Percentiles rank a stretch among this genome's conserved stretches.
Evolutionary conservation across 768 basidiomycete genomes (phyloP).

Genomic region (Megacollybia marginata): DNA sequence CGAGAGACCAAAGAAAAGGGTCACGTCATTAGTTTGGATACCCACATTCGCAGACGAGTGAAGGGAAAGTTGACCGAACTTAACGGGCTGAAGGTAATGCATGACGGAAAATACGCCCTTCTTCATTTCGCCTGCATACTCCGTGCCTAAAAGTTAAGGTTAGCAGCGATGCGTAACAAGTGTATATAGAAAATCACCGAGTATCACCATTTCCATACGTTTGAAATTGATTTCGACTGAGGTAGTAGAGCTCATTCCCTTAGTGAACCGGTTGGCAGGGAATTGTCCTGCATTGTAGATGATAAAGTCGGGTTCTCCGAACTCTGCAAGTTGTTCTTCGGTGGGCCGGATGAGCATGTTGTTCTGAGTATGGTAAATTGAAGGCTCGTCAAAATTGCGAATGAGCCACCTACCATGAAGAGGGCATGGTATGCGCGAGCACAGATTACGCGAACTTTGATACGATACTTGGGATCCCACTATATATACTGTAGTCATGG

Average conservation of each 20-base stretch:
- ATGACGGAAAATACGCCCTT: no score
- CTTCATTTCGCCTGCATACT: no score
- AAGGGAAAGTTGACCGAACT: constrained; percentile 94
- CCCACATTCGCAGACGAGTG: constrained; percentile 98
- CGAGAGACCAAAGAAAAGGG: constrained; percentile 97
- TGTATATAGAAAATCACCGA: constrained; percentile 49
- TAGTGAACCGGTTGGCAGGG: constrained; percentile 99
- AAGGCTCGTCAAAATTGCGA: constrained; percentile 3
- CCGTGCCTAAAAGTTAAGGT: no score
- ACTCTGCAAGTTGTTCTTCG: constrained; percentile 85
- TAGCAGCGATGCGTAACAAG: no score
- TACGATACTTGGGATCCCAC: constrained; percentile 99
- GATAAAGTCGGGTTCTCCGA: constrained; percentile 98
- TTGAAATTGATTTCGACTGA: constrained; percentile 99
- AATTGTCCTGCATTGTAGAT: constrained; percentile 99
- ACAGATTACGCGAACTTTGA: constrained; percentile 99
- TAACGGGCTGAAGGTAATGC: constrained; percentile 97
- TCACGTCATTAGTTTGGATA: constrained; percentile 81
- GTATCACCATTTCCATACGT: constrained; percentile 99
- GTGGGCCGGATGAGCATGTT: constrained; percentile 99
- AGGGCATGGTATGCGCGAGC: constrained; percentile 97
- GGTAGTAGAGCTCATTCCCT: constrained; percentile 98
- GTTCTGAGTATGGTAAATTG: constrained; percentile 45
- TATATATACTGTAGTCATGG: constrained; percentile 20
- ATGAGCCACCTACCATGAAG: constrained; percentile 74